phyloP scores from a whole-genome alignment of 768 basidiomycete genomes.

The Tulasnella sp. region DNA sequence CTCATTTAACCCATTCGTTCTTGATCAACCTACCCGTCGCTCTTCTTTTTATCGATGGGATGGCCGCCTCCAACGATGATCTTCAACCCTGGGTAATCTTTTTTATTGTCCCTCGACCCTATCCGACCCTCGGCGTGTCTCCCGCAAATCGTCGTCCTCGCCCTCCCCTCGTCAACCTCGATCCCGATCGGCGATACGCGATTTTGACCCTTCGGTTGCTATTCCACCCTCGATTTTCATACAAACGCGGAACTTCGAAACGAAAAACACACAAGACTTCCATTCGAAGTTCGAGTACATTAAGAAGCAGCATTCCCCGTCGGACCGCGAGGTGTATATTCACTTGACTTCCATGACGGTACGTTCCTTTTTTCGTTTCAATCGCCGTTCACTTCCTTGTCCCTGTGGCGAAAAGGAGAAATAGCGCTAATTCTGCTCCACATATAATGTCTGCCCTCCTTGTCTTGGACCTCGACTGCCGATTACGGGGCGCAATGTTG shows the following conservation, averaged over 20 bases:
- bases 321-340: slow-evolving; percentile 27
- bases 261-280: slow-evolving; percentile 18
- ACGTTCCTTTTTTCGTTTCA: background rate
- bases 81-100: slow-evolving; percentile 9
- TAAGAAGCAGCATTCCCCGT: slow-evolving; percentile 28
- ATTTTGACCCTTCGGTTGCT: slow-evolving; percentile 15
- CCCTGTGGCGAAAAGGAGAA: slow-evolving; percentile 11
- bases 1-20: background rate
- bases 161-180: slow-evolving; percentile 5
- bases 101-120: slow-evolving; percentile 10
- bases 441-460: background rate
- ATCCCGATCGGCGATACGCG: slow-evolving; percentile 17
- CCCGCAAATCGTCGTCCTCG: slow-evolving; percentile 4
- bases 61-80: slow-evolving; percentile 4
- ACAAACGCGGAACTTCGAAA: background rate
- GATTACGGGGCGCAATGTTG: background rate
- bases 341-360: slow-evolving; percentile 31
- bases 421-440: background rate
- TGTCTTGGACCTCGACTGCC: slow-evolving; percentile 15
- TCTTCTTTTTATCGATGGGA: background rate
- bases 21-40: slow-evolving; percentile 14
- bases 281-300: slow-evolving; percentile 29
- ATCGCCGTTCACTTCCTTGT: slow-evolving; percentile 12
- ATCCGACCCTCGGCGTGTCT: background rate
- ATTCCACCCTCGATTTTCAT: slow-evolving; percentile 1